Percentiles rank a stretch among this genome's conserved stretches.
phyloP scores from a whole-genome alignment of 1,284 basidiomycete species.

The Chondrostereum purpureum region DNA sequence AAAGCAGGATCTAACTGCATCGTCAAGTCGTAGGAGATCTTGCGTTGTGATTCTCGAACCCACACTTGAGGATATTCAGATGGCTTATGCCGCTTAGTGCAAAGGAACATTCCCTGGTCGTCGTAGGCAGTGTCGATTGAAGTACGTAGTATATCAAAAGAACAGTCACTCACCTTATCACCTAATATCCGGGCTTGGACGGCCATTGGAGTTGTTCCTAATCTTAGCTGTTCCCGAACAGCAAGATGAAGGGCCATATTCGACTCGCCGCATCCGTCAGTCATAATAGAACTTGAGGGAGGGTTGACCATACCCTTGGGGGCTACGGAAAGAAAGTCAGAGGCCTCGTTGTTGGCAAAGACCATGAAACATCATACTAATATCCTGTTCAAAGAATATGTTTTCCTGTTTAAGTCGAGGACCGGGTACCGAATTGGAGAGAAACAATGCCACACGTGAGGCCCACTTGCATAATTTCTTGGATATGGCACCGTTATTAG shows the following conservation, averaged over 20 bases:
- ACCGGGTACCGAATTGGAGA: constrained; percentile 36
- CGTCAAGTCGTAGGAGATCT: constrained; percentile 26
- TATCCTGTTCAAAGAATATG: constrained; percentile 23
- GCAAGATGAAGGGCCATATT: constrained; percentile 24
- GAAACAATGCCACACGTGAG: constrained; percentile 29
- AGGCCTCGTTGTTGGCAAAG: too few species aligned
- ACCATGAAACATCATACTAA: constrained; percentile 20
- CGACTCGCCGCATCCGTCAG: constrained; percentile 37
- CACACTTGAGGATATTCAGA: constrained; percentile 25
- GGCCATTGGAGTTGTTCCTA: constrained; percentile 28
- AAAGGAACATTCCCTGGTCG: neutral
- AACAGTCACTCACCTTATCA: constrained; percentile 25
- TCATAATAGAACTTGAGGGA: constrained; percentile 27
- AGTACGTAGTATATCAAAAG: too few species aligned
- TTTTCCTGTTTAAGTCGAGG: constrained; percentile 19
- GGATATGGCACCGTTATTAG: constrained; percentile 5
- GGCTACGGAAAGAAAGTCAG: neutral
- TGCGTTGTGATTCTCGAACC: constrained; percentile 35
- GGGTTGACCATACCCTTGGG: constrained; percentile 7
- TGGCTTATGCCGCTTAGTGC: constrained; percentile 8
- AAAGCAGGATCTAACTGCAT: constrained; percentile 20
- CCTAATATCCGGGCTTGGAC: constrained; percentile 35
- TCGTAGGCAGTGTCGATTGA: too few species aligned
- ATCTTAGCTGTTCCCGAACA: constrained; percentile 22
- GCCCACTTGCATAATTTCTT: constrained; percentile 34